These are phyloP conservation scores for Nitzschia sp. DNA, from an alignment of 108 stramenopile genomes.

Conservation along the genomic window DNA sequence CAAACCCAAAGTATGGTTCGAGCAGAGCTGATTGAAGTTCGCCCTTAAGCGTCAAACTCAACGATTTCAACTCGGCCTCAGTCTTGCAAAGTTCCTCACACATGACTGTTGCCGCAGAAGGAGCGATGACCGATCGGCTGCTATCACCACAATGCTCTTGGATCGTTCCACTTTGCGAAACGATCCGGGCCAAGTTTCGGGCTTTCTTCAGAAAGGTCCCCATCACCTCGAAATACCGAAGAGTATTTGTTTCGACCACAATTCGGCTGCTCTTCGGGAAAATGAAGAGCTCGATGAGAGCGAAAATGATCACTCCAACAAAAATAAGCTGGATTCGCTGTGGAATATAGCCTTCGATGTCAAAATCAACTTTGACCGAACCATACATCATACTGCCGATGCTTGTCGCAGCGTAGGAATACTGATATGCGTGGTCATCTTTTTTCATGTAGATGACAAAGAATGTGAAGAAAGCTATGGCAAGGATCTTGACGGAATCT, in stretches of 20 bases:
- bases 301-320: conserved; percentile 42
- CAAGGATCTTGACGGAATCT: conserved; percentile 25
- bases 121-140: background rate
- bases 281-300: conserved; percentile 41
- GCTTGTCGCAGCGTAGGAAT: conserved; percentile 44
- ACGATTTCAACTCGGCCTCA: background rate
- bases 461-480: conserved; percentile 41
- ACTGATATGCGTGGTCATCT: conserved; percentile 42
- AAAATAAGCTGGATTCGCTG: conserved; percentile 51
- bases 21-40: conserved; percentile 17
- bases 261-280: conserved; percentile 41
- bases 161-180: background rate
- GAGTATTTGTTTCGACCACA: conserved; percentile 34
- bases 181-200: background rate
- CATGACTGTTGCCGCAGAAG: background rate
- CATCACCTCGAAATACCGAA: conserved; percentile 40
- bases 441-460: conserved; percentile 37
- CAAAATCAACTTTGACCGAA: conserved; percentile 29
- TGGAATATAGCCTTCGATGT: conserved; percentile 44
- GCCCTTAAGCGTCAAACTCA: conserved; percentile 10
- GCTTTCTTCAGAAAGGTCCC: conserved; percentile 25
- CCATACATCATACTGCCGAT: conserved; percentile 52
- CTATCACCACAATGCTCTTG: background rate
- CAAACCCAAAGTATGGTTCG: conserved; percentile 24
- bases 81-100: background rate